phyloP scores from a whole-genome alignment of 139 green algal species.

The Edaphochlamys debaryana region DNA sequence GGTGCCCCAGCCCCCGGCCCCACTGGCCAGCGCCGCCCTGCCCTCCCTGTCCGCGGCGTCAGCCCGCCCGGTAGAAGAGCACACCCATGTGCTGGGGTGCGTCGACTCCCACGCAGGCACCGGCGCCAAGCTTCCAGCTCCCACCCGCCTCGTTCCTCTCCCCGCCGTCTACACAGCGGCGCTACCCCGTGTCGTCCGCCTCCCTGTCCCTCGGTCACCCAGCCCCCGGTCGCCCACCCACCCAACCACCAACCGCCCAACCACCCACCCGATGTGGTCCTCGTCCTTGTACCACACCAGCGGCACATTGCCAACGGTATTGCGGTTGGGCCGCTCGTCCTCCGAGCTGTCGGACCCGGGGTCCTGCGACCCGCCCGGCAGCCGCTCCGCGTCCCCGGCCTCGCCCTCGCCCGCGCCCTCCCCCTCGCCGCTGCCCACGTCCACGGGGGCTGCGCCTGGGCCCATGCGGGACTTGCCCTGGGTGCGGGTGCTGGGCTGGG shows the following conservation, averaged over 20 bases:
- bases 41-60: too few species aligned
- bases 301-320: constrained; percentile 93
- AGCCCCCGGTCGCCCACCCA: not conserved
- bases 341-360: constrained; percentile 92
- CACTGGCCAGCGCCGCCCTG: too few species aligned
- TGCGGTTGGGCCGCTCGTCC: constrained; percentile 87
- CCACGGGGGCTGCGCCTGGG: not conserved
- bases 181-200: too few species aligned
- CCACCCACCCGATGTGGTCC: constrained; percentile 92
- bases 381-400: not conserved
- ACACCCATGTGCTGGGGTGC: too few species aligned
- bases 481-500: not conserved
- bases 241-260: too few species aligned
- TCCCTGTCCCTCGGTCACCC: not conserved
- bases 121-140: too few species aligned
- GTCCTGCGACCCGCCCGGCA: constrained; percentile 30
- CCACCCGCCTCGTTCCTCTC: too few species aligned
- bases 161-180: not conserved
- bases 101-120: too few species aligned
- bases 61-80: too few species aligned
- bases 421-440: not conserved
- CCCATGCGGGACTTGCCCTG: constrained; percentile 8
- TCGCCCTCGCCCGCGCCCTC: constrained; percentile 25
- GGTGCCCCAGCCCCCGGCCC: too few species aligned
- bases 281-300: constrained; percentile 96